phyloP scores from a whole-genome alignment of 129 eudicot species.

The Ambrosia trifida region DNA sequence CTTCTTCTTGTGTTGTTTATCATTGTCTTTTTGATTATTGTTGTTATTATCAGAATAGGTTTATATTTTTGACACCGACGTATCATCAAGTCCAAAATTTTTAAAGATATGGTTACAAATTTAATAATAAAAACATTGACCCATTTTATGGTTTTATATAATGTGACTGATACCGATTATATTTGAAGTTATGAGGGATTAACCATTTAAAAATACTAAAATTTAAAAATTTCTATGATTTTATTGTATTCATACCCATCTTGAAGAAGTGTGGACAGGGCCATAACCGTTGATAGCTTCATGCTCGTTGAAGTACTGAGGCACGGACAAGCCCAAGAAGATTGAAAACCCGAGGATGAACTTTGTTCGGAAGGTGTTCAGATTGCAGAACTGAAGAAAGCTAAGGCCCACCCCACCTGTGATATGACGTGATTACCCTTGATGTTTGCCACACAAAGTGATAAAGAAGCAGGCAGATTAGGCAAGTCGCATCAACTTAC shows the following conservation, averaged over 20 bases:
- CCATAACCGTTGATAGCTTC: slow-evolving; percentile 15
- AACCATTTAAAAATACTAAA: neutral
- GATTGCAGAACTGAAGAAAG: slow-evolving; percentile 64
- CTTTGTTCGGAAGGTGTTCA: slow-evolving; percentile 35
- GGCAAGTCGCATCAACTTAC: slow-evolving; percentile 40
- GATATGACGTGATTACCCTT: slow-evolving; percentile 15
- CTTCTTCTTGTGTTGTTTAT: too few species aligned
- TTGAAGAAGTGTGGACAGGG: slow-evolving; percentile 8
- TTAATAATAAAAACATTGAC: neutral
- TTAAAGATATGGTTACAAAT: neutral
- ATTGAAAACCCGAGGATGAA: slow-evolving; percentile 6
- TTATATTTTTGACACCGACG: too few species aligned
- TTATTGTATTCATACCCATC: slow-evolving; percentile 11
- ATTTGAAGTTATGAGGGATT: neutral
- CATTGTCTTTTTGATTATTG: too few species aligned
- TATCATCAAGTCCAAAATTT: neutral
- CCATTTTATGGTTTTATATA: neutral
- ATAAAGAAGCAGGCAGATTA: neutral
- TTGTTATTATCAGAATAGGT: too few species aligned
- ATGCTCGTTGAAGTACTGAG: slow-evolving; percentile 11
- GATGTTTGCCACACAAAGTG: neutral
- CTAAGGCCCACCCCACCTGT: slow-evolving; percentile 69
- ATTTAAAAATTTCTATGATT: neutral
- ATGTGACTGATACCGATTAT: neutral
- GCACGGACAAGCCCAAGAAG: slow-evolving; percentile 15